These are phyloP conservation scores for Agapanthus africanus DNA, from an alignment of 106 monocot genomes.

Conservation along the genomic window DNA sequence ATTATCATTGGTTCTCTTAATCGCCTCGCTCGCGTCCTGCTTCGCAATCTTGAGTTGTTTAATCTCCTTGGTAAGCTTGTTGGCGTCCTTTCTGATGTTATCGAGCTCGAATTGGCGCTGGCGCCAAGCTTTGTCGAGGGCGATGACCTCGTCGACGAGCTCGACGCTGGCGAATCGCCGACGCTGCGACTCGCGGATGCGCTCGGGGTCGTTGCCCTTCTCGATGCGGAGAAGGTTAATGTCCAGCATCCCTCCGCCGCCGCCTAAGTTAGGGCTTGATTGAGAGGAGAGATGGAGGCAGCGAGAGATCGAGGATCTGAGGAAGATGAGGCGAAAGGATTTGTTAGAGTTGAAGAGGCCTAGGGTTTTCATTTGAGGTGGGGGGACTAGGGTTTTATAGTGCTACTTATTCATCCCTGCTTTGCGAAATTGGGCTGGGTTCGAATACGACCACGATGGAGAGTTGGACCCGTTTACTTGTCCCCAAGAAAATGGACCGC, in stretches of 20 bases:
- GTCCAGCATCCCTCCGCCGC: constrained; percentile 54
- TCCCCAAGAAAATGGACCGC: too few relatives aligned
- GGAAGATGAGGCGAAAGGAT: neutral
- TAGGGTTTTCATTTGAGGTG: neutral
- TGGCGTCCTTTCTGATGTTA: constrained; percentile 68
- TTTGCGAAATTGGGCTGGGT: too few relatives aligned
- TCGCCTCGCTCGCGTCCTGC: constrained; percentile 71
- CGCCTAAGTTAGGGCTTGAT: neutral
- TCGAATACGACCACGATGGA: too few relatives aligned
- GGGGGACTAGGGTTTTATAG: too few relatives aligned
- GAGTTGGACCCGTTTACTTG: too few relatives aligned
- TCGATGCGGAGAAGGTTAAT: constrained; percentile 72
- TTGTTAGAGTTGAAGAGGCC: too few relatives aligned
- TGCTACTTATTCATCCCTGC: too few relatives aligned
- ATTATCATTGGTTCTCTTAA: constrained; percentile 75
- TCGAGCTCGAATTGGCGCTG: constrained; percentile 95
- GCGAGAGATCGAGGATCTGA: neutral
- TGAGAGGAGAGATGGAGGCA: neutral
- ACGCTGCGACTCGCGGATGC: constrained; percentile 87
- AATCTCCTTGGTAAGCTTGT: constrained; percentile 79
- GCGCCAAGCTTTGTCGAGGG: constrained; percentile 92
- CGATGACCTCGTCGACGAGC: constrained; percentile 80
- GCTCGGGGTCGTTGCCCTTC: constrained; percentile 71
- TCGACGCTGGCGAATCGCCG: constrained; percentile 79
- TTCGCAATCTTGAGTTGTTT: constrained; percentile 64